Base-by-base conservation (phyloP, 139 green algal species). In the Coelastrella sp. region DNA sequence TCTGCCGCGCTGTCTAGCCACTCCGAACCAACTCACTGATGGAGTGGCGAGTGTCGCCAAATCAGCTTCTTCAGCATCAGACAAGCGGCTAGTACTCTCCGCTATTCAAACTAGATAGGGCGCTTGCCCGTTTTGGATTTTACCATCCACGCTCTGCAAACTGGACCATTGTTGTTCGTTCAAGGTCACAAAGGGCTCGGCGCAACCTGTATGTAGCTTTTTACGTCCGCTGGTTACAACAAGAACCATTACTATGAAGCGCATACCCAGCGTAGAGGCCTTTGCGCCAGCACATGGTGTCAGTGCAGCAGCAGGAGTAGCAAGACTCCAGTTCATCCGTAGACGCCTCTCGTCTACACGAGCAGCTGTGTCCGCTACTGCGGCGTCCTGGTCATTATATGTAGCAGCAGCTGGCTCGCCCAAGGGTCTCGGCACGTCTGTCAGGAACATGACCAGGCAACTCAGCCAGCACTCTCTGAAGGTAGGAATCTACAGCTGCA, bases 401-500 rank as follows among this genome's bases (percentile, higher is more conserved):
- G 66, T 57, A 57, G 83, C 83, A 19, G 5, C 66, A 32, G 68
- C 66, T 11, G 14, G 11, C 82, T 65, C 23, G 17, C 76, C 47
- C 11, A 64, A 83, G 54, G 54, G 58, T 13, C 20, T 64, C 5
- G 11, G 23, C 14, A 6, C 57, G 14, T 74, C 14, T 85, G 57
- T 85, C 58, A 85, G 80, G 7, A 57, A 16, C 6, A 74, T 85
- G 80, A 85, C 80, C 16, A 56, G 80, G 8, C 59, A 73, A 4
- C 73, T 90, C 58, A 90, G 85, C 58, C 47, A 32, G n/a, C 71
- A 81, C 54, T 89, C 85, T 5, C 71, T 89, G 11, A 61, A 89
- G 85, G 85, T 89, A 75, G 0, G 83, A 7, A 20, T 17, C n/a
- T n/a, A n/a, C n/a, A n/a, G n/a, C n/a, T n/a, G n/a, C n/a, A n/a